Evolutionary conservation across 108 stramenopile genomes (phyloP), one percentile per base, ranked within the genome.

Genomic region (Bacterosira constricta): DNA sequence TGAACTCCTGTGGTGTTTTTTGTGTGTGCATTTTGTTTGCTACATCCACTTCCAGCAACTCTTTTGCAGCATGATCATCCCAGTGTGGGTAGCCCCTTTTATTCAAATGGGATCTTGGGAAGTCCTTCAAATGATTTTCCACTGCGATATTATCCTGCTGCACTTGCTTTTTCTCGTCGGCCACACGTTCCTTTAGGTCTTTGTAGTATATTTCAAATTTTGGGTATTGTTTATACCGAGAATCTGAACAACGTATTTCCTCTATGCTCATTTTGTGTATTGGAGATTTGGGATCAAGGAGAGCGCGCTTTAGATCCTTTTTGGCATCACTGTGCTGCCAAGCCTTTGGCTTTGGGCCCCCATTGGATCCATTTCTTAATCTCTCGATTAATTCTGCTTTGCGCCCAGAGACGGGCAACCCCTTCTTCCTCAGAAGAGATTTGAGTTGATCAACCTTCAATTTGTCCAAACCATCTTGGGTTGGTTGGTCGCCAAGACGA

Each of bases 281-380:
- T 15, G 23, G 2, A 8, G 38, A 44, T 5, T 18, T 56, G 1
- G 54, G 67, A 44, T 68, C 39, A 44, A 68, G 67, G 54, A 68
- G 67, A 17, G 47, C 38, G 15, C 53, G 52, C 42, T 68, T 68
- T 11, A 68, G 41, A 25, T 68, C 41, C 42, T 68, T 68, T 29
- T 68, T 68, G 0, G 67, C 67, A 21, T 55, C 23, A 44, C 67
- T 68, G 41, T 68, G 39, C 42, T 68, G 67, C 67, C 67, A 68
- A 27, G 38, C 36, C 17, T 55, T 56, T 29, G 54, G 67, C 30
- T 13, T 29, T 26, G n/a, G 30, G 18, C 7, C n/a, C n/a, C n/a
- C n/a, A n/a, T n/a, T n/a, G n/a, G n/a, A n/a, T n/a, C 11, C 26
- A 18, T 50, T 2, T n/a, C 34, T 1, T 12, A 64, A 50, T 42